These are phyloP conservation scores for rapeseed (Brassica napus) DNA, from an alignment of 345 rosid genomes.

Conservation along the genomic window DNA sequence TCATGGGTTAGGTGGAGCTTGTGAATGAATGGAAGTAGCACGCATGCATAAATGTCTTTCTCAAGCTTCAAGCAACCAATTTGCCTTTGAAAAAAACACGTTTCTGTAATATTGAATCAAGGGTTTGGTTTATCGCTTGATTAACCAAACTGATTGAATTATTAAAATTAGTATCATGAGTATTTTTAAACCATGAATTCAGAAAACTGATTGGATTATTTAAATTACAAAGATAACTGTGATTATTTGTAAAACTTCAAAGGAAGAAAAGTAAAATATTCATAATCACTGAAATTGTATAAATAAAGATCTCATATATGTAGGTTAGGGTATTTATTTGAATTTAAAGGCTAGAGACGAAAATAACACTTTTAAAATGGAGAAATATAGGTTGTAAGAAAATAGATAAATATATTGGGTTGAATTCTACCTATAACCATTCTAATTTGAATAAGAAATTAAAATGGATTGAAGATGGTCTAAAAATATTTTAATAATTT, in stretches of 20 bases:
- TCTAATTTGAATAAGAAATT: too few relatives aligned
- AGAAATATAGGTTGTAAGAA: neutral
- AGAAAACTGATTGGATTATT: neutral
- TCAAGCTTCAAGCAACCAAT: conserved; percentile 39
- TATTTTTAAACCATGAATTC: neutral
- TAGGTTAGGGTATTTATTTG: neutral
- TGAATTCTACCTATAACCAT: neutral
- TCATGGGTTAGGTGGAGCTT: conserved; percentile 38
- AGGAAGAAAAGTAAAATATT: neutral
- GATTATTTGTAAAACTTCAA: neutral
- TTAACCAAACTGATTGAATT: neutral
- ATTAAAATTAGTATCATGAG: neutral
- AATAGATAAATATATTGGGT: neutral
- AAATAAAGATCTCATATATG: neutral
- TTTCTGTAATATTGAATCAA: conserved; percentile 11
- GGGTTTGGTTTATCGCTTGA: conserved; percentile 19
- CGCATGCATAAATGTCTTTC: conserved; percentile 42
- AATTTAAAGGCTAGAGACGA: neutral
- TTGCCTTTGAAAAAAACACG: conserved; percentile 25
- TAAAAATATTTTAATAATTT: neutral
- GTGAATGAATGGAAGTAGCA: conserved; percentile 37
- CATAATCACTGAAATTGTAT: neutral
- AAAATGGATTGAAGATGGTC: neutral
- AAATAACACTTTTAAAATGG: neutral
- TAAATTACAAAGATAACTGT: neutral